Base-by-base conservation (phyloP, 2,329 filamentous ascomycete species). In the Periconia digitata region DNA sequence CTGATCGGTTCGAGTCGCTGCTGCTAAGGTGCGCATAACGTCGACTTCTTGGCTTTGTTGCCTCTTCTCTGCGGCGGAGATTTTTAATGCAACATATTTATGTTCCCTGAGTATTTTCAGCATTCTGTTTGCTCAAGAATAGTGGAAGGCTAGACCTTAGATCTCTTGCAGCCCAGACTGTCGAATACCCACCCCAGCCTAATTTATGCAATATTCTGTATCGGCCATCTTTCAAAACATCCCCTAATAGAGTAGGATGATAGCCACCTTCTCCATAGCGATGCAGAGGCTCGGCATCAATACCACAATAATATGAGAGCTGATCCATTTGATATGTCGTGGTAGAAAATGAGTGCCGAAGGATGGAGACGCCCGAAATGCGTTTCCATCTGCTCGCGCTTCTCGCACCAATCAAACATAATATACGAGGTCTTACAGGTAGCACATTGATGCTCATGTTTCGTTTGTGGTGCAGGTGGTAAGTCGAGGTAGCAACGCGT, bases 131-230 rank as follows among this genome's bases (percentile, higher is more conserved):
- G 8, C 12, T 41, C n/a, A 22, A 39, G n/a, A 20, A 13, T 22
- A 16, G 7, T 22, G 12, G 43, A 27, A 29, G 38, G 38, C 27
- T n/a, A n/a, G 36, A 57, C 55, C 46, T 57, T 17, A 34, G 35
- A 49, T 58, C 53, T 40, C 36, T 47, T 20, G 55, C 56, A 37
- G 55, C 55, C 60, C 59, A 62, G 0, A 63, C 54, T 3, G 56
- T 61, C 1, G 57, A 55, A 35, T 57, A 61, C 1, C 56, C 52
- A 2, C 59, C 58, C 53, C 55, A 61, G 38, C 59, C 59, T 6
- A 62, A 32, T 37, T 61, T 61, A 20, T 62, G 61, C 23, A 62
- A 40, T 40, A 64, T 35, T 22, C 52, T 58, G 50, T 61, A 64
- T 23, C 56, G 55, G 3, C 58, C 59, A 42, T 58, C 15, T 8